Evolutionary conservation across 805 yeast species (phyloP).

Genomic region (Ascoidea tarda): DNA sequence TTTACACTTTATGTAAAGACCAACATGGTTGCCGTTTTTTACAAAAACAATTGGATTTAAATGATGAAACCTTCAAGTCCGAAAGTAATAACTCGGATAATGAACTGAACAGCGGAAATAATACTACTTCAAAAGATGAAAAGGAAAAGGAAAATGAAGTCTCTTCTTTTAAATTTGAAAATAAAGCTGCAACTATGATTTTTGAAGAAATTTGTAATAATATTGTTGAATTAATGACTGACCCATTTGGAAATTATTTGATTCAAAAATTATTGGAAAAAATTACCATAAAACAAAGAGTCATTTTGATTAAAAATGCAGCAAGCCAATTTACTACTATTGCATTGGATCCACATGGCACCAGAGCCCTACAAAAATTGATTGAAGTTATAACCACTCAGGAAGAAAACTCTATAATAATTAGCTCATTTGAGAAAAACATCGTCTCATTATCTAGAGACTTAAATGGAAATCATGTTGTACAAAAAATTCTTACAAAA

Average conservation of each 20-base stretch:
- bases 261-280: constrained; percentile 82
- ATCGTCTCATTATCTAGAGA: constrained; percentile 76
- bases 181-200: constrained; percentile 49
- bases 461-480: constrained; percentile 91
- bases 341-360: constrained; percentile 90
- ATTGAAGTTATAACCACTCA: constrained; percentile 67
- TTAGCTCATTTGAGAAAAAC: constrained; percentile 45
- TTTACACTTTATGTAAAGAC: constrained; percentile 77
- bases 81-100: constrained; percentile 1
- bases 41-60: constrained; percentile 70
- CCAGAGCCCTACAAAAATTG: constrained; percentile 85
- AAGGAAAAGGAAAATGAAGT: neutral
- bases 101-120: neutral
- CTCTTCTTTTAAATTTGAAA: neutral
- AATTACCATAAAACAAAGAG: constrained; percentile 55
- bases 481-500: constrained; percentile 79
- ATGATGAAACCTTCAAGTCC: constrained; percentile 23
- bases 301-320: constrained; percentile 54
- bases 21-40: constrained; percentile 94
- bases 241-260: constrained; percentile 95
- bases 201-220: constrained; percentile 69
- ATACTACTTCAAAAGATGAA: neutral
- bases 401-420: constrained; percentile 56
- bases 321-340: constrained; percentile 62
- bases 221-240: constrained; percentile 80